phyloP scores from a whole-genome alignment of 2,329 filamentous ascomycete genomes.

The Hymenoscyphus repandus region DNA sequence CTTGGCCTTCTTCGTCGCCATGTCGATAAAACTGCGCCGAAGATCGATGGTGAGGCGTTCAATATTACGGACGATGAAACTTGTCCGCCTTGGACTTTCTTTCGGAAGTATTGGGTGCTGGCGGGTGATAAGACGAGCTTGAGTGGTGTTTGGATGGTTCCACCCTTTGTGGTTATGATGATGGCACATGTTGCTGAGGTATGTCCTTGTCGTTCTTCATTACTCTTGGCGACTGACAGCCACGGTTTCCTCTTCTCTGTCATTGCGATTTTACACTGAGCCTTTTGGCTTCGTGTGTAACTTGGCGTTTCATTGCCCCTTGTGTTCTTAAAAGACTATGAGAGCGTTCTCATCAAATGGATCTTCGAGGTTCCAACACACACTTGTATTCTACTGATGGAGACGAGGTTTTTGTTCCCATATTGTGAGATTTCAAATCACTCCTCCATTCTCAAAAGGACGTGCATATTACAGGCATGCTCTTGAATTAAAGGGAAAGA shows the following conservation, averaged over 20 bases:
- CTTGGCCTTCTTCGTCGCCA: slow-evolving; percentile 29
- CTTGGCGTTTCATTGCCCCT: too few relatives aligned
- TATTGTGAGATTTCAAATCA: too few relatives aligned
- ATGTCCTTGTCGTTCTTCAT: background rate
- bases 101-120: slow-evolving; percentile 19
- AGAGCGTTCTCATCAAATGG: too few relatives aligned
- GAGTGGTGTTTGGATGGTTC: slow-evolving; percentile 17
- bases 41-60: slow-evolving; percentile 21
- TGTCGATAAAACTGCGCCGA: slow-evolving; percentile 10
- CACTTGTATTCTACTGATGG: too few relatives aligned
- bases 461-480: too few relatives aligned
- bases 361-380: too few relatives aligned
- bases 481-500: too few relatives aligned
- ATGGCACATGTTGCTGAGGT: slow-evolving; percentile 18
- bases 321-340: too few relatives aligned
- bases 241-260: background rate
- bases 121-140: slow-evolving; percentile 19
- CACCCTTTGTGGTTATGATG: slow-evolving; percentile 15
- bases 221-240: too few relatives aligned
- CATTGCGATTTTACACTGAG: background rate
- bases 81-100: slow-evolving; percentile 17
- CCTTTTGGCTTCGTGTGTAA: too few relatives aligned
- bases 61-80: slow-evolving; percentile 22
- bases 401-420: too few relatives aligned
- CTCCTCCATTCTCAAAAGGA: too few relatives aligned